Base-by-base conservation (phyloP, 2,329 filamentous ascomycete genomes). In the Talaromyces albobiverticillius region DNA sequence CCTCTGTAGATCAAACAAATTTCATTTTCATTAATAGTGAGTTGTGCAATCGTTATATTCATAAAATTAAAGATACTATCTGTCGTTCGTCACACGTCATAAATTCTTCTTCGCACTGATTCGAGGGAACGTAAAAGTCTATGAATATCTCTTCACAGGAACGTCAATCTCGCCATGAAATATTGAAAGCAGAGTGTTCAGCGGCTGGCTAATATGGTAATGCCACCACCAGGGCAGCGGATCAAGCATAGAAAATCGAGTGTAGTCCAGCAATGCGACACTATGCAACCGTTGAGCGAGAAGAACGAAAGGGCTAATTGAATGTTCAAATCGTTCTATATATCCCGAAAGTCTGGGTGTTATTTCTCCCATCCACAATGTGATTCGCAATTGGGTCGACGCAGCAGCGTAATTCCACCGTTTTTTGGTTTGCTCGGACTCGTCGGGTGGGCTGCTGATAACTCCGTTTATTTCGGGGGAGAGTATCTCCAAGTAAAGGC, bases 181-280 rank as follows among this genome's bases (percentile, higher is more conserved):
- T 18, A 51, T 16, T 13, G 40, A 31, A 2, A 46, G 11, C 23
- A 64, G 11, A 34, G 59, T 59, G 26, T 53, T 72, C 20, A 71
- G 53, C 0, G 82, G 82, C 75, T 78, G 82, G 59, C 81, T 83
- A 3, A 82, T 67, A 59, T 83, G 80, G 55, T 81, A 81, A 48
- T 84, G 66, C 72, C 78, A 79, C 68, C 81, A 79, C 61, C 76
- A 82, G 0, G 83, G 82, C 63, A 79, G 64, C 1, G 82, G 82
- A 65, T 85, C 83, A 71, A 76, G 79, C 1, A 64, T 43, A 46
- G 80, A 78, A 53, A 80, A 84, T 0, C 73, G 79, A 0, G 79
- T 79, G 16, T 84, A 79, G 50, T 79, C 78, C 79, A 80, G 84
- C n/a, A 71, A 71, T 0, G 76, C 16, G 0, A 82, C 38, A 45